phyloP scores from a whole-genome alignment of 2,329 filamentous ascomycete species.

The Fusarium sp. region DNA sequence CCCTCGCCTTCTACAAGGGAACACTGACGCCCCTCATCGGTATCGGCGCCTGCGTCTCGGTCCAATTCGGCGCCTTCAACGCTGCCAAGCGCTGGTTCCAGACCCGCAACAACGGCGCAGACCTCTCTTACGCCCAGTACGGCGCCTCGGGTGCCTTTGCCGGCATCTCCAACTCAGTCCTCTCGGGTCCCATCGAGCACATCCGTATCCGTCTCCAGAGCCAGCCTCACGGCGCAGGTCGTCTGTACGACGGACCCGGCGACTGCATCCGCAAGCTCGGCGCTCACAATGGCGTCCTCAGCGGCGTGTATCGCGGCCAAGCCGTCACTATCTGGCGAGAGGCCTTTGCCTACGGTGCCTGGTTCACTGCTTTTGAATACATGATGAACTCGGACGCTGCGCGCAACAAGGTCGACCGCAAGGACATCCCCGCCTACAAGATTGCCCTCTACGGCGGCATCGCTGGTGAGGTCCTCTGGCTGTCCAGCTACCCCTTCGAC shows the following conservation, averaged over 20 bases:
- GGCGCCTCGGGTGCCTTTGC: constrained; percentile 92
- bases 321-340: constrained; percentile 87
- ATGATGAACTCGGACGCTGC: constrained; percentile 90
- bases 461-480: constrained; percentile 93
- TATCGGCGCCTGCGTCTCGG: constrained; percentile 96
- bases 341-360: constrained; percentile 92
- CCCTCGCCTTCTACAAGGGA: constrained; percentile 96
- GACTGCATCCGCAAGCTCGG: constrained; percentile 91
- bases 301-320: constrained; percentile 86
- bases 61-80: constrained; percentile 98
- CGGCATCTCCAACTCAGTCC: constrained; percentile 85
- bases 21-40: constrained; percentile 93
- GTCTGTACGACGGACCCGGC: constrained; percentile 83
- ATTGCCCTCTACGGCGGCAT: constrained; percentile 92
- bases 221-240: constrained; percentile 84
- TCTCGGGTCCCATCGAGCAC: constrained; percentile 95
- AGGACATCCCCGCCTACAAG: constrained; percentile 83
- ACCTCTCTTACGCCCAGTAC: constrained; percentile 84
- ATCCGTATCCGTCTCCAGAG: constrained; percentile 96
- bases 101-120: constrained; percentile 69
- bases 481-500: constrained; percentile 93
- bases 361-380: constrained; percentile 96
- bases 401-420: constrained; percentile 78
- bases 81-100: constrained; percentile 88
- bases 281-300: constrained; percentile 68